phyloP scores from a whole-genome alignment of 495 filamentous ascomycete genomes.

The Friedmanniomyces simplex region DNA sequence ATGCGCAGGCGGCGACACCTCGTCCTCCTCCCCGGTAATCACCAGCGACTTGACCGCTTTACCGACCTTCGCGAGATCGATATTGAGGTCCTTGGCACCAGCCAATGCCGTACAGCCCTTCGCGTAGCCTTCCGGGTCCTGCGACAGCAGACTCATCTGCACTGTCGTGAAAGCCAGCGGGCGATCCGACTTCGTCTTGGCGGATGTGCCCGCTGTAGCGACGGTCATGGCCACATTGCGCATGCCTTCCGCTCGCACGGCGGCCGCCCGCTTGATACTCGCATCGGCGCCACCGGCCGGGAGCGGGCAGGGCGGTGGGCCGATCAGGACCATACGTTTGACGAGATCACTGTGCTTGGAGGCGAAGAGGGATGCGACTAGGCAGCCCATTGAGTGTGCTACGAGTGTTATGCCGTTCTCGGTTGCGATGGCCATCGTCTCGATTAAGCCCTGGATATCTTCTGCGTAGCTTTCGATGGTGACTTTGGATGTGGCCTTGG shows the following conservation, averaged over 20 bases:
- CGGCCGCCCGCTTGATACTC: conserved; percentile 35
- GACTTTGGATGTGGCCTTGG: conserved; percentile 32
- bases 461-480: conserved; percentile 35
- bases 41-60: conserved; percentile 25
- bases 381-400: conserved; percentile 39
- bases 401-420: conserved; percentile 29
- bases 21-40: conserved; percentile 39
- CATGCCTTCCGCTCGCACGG: conserved; percentile 38
- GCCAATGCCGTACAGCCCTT: conserved; percentile 45
- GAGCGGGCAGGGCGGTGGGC: conserved; percentile 34
- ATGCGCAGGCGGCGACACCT: conserved; percentile 26
- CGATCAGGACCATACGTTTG: conserved; percentile 35
- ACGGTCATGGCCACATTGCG: conserved; percentile 33
- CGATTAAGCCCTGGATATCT: conserved; percentile 36
- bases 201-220: conserved; percentile 37
- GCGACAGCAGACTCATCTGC: conserved; percentile 34
- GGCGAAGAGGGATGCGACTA: conserved; percentile 36
- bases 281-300: conserved; percentile 36
- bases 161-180: conserved; percentile 33
- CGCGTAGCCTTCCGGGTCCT: conserved; percentile 45
- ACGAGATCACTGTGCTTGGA: conserved; percentile 32
- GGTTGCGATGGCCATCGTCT: conserved; percentile 1
- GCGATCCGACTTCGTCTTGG: conserved; percentile 32
- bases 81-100: conserved; percentile 24
- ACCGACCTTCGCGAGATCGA: conserved; percentile 25